Evolutionary conservation across 768 basidiomycete genomes (phyloP).

Genomic region (Boletus edulis): DNA sequence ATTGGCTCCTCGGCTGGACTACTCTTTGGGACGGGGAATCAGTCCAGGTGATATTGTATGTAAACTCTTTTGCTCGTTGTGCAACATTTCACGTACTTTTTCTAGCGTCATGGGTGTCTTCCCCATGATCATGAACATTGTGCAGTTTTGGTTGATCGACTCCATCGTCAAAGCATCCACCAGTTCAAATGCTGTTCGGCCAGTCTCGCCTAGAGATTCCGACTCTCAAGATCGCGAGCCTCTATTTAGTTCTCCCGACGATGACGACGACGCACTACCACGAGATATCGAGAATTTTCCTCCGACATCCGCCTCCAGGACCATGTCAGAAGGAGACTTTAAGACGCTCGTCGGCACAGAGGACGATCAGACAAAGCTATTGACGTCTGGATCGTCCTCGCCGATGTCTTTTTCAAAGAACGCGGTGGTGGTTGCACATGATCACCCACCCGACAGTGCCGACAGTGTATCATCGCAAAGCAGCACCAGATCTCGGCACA

Average conservation of each 20-base stretch:
- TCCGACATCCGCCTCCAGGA: conserved; percentile 34
- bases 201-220: conserved; percentile 37
- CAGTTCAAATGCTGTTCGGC: conserved; percentile 37
- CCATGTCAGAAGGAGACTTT: conserved; percentile 26
- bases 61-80: conserved; percentile 12
- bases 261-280: conserved; percentile 39
- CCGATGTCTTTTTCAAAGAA: conserved; percentile 10
- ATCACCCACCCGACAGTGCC: conserved; percentile 59
- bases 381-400: conserved; percentile 13
- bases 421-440: conserved; percentile 15
- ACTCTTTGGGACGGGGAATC: conserved; percentile 58
- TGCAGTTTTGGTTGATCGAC: conserved; percentile 96
- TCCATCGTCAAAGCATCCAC: conserved; percentile 81
- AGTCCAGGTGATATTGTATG: conserved; percentile 80
- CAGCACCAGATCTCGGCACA: conserved; percentile 27
- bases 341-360: conserved; percentile 20
- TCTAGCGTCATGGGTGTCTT: conserved; percentile 86
- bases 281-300: conserved; percentile 49
- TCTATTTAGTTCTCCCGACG: conserved; percentile 58
- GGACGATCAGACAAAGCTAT: conserved; percentile 12
- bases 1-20: conserved; percentile 84
- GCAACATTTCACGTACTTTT: conserved; percentile 8
- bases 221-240: conserved; percentile 55
- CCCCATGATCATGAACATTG: conserved; percentile 82
- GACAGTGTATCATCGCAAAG: conserved; percentile 34